Base-by-base conservation (phyloP, 352 stramenopile species). In the Phytophthora gonapodyides region DNA sequence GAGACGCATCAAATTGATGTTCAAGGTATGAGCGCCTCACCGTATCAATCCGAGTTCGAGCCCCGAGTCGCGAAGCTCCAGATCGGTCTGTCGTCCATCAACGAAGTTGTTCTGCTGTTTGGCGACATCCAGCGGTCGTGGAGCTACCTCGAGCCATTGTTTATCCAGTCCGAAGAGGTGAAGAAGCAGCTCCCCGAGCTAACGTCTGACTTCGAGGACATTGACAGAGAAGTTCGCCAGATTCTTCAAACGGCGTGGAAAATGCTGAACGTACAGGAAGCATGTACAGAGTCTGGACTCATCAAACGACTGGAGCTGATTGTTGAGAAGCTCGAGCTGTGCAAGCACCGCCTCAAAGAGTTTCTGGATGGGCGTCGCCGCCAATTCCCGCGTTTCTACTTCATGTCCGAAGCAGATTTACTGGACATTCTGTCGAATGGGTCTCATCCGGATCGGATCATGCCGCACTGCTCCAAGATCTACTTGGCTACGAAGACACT, bases 1-100 rank as follows among this genome's bases (percentile, higher is more conserved):
- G 96, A 99, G 71, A 98, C 91, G 15, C 94, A 99, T 67, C 97
- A 99, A 73, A 94, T 99, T 30, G 82, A 96, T 54, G 91, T 99
- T 16, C 96, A 99, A 75, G 90, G 92, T 34, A 99, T 99, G 96
- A 93, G 94, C 55, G 89, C 92, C 5, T 98, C 89, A 15, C 94
- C 95, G 2, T 98, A 98, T 58, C 83, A 98, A 21, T 95, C 86
- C 1, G 92, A 98, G 54, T 99, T 99, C 73, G 87, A 98, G 61
- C 75, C 82, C 30, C 86, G 97, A 38, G 93, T 99, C 7, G 78
- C 86, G 27, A 81, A 71, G 57, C 91, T 97, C 47, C 93, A 98
- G 50, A 75, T 87, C 17, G 85, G 84, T 11, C 72, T 98, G 7
- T 89, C 87, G 2, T 89, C 80, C 7, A 83, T 97, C 30, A 95